These are phyloP conservation scores for Xanthoconium separans DNA, from an alignment of 1,284 basidiomycete species.

Conservation along the genomic window DNA sequence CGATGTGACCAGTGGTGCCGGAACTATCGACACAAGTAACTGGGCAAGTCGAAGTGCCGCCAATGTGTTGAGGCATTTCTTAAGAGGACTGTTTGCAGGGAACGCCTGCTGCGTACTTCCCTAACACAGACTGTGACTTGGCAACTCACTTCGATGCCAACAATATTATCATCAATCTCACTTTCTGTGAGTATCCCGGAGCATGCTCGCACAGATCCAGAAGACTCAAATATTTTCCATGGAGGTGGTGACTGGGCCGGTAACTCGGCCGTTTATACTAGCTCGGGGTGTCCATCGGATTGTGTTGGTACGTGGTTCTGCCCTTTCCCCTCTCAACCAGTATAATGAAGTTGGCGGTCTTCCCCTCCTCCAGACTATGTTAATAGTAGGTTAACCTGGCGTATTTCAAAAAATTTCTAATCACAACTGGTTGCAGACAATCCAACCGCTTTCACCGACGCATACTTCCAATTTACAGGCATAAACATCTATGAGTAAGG, in stretches of 20 bases:
- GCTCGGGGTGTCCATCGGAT: slow-evolving; percentile 36
- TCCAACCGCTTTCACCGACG: slow-evolving; percentile 48
- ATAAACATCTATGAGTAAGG: slow-evolving; percentile 37
- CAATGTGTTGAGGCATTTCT: not conserved
- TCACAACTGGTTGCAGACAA: slow-evolving; percentile 30
- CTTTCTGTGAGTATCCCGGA: slow-evolving; percentile 32
- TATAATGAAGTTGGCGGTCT: not conserved
- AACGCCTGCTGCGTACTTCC: slow-evolving; percentile 39
- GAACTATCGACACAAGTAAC: slow-evolving; percentile 27
- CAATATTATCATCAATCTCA: slow-evolving; percentile 43
- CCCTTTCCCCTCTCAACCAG: not conserved
- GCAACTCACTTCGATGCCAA: slow-evolving; percentile 37
- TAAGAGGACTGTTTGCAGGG: slow-evolving; percentile 32
- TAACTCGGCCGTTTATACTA: slow-evolving; percentile 25
- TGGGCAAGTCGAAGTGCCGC: slow-evolving; percentile 31
- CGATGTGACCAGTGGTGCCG: slow-evolving; percentile 29
- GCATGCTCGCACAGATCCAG: not conserved
- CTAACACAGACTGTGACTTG: slow-evolving; percentile 38
- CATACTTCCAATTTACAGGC: slow-evolving; percentile 51
- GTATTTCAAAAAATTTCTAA: not conserved
- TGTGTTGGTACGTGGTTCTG: slow-evolving; percentile 28
- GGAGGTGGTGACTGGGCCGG: slow-evolving; percentile 47
- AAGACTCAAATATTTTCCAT: not conserved
- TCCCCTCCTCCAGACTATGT: slow-evolving; percentile 22
- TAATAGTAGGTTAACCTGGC: slow-evolving; percentile 29